A percentile compares a stretch with the other conserved stretches of the same genome.
Conservation (phyloP, 306 rosid species). For the Trifolium subterraneum region DNA sequence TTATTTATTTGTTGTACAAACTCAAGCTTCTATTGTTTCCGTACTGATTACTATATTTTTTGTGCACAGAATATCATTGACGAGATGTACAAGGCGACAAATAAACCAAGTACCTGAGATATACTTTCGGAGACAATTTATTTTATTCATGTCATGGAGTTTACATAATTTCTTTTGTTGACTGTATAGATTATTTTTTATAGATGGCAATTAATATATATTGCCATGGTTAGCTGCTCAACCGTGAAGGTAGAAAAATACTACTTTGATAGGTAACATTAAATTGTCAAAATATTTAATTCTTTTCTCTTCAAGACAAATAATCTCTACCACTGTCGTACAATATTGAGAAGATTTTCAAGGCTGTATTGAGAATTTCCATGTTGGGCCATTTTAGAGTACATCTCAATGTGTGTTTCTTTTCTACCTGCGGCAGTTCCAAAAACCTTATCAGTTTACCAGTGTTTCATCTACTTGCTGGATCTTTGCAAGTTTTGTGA, state of each 20-base stretch:
- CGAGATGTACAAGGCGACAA: constrained; percentile 65
- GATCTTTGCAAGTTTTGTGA: neutral
- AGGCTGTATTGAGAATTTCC: neutral
- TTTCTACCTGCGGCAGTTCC: too few relatives aligned
- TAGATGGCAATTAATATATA: constrained; percentile 16
- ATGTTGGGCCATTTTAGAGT: neutral
- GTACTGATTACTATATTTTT: constrained; percentile 29
- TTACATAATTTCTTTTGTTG: constrained; percentile 12
- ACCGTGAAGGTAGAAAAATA: neutral
- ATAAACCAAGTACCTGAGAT: constrained; percentile 53
- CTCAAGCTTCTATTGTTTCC: neutral
- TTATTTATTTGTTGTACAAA: neutral
- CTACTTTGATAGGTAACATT: neutral
- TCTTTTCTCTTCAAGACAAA: neutral
- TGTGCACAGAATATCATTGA: constrained; percentile 62
- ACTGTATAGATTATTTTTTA: constrained; percentile 28
- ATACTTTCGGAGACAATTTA: constrained; percentile 20
- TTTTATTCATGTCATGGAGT: constrained; percentile 23
- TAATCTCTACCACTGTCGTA: neutral
- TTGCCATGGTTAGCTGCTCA: constrained; percentile 29
- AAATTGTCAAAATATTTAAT: constrained; percentile 9
- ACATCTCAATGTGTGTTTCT: too few relatives aligned
- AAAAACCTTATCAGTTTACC: neutral
- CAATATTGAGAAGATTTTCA: neutral
- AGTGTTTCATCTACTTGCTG: neutral